Base-by-base conservation (phyloP, 1,139 yeast genomes). In the Meyerozyma athensensis region DNA sequence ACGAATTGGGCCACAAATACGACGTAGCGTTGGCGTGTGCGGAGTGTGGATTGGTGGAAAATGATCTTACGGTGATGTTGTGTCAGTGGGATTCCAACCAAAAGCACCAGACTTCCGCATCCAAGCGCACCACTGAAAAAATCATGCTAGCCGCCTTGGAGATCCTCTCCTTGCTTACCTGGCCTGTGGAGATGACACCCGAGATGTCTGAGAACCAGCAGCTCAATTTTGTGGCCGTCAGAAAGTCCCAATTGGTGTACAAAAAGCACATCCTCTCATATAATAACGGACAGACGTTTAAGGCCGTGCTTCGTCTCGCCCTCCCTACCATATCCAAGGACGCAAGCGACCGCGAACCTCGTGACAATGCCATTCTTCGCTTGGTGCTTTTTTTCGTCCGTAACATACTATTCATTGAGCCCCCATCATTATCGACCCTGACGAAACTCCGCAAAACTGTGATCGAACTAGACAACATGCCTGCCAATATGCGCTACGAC, bases 1-100 rank as follows among this genome's bases (percentile, higher is more conserved):
- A 92, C 56, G 95, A 86, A 42, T 68, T 71, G 31, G 73, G 76
- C 43, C 70, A 74, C 37, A 69, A 79, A 19, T 82, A 78, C 68
- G 89, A 83, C 47, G 96, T 90, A 13, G 95, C 96, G 0, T 68
- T 86, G 35, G 96, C 96, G 0, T 84, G 95, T 47, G 86, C 90
- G 4, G 94, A 86, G 38, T 78, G 85, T 7, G 85, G 85, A 1
- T 66, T 92, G 20, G 81, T 90, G 4, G 58, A 69, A 2, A 79
- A 78, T 49, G 98, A 92, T 58, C 58, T 92, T 42, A 58, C 83
- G 9, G 84, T 83, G 6, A 87, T 94, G 24, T 58, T 92, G 35
- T 72, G 86, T 30, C 81, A 79, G 52, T 86, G 94, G 90, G 90
- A 86, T 37, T 56, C 57, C 10, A 65, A 64, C 38, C 48, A 43